phyloP scores from a whole-genome alignment of 495 filamentous ascomycete species.

The Xylaria bambusicola region DNA sequence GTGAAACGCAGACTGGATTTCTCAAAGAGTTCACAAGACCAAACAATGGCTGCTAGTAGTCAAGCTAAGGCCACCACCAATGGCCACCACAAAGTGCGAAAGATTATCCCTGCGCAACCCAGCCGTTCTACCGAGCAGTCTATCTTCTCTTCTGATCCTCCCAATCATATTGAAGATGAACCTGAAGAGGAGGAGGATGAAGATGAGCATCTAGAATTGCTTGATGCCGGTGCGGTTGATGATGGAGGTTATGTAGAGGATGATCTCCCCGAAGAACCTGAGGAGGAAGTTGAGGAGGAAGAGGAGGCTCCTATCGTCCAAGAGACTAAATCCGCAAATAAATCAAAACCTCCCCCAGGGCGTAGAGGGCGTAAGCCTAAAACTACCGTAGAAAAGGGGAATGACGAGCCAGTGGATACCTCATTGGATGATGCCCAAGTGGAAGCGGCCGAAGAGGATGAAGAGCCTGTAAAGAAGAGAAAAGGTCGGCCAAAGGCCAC shows the following conservation, averaged over 20 bases:
- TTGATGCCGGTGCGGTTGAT: slow-evolving; percentile 31
- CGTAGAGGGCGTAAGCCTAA: slow-evolving; percentile 36
- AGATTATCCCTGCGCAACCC: slow-evolving; percentile 20
- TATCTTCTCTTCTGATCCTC: background rate
- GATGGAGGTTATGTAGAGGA: slow-evolving; percentile 30
- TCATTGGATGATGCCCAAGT: slow-evolving; percentile 20
- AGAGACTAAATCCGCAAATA: slow-evolving; percentile 20
- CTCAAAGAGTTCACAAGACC: slow-evolving; percentile 23
- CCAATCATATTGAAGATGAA: background rate
- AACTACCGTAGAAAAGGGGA: slow-evolving; percentile 22
- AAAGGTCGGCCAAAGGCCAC: slow-evolving; percentile 31
- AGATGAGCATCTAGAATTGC: slow-evolving; percentile 35
- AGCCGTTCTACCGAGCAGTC: slow-evolving; percentile 24
- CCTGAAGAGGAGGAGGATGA: slow-evolving; percentile 34
- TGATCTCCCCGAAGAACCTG: slow-evolving; percentile 19
- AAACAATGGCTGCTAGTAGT: slow-evolving; percentile 21
- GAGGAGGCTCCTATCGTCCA: slow-evolving; percentile 19
- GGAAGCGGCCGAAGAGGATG: slow-evolving; percentile 28
- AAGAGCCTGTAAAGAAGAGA: slow-evolving; percentile 33
- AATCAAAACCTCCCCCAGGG: slow-evolving; percentile 22
- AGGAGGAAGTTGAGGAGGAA: slow-evolving; percentile 33
- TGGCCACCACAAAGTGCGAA: slow-evolving; percentile 17
- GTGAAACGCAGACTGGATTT: slow-evolving; percentile 49
- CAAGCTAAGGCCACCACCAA: slow-evolving; percentile 27
- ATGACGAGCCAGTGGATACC: slow-evolving; percentile 23